phyloP scores from a whole-genome alignment of 306 rosid species.

The Pachyrhizus erosus region DNA sequence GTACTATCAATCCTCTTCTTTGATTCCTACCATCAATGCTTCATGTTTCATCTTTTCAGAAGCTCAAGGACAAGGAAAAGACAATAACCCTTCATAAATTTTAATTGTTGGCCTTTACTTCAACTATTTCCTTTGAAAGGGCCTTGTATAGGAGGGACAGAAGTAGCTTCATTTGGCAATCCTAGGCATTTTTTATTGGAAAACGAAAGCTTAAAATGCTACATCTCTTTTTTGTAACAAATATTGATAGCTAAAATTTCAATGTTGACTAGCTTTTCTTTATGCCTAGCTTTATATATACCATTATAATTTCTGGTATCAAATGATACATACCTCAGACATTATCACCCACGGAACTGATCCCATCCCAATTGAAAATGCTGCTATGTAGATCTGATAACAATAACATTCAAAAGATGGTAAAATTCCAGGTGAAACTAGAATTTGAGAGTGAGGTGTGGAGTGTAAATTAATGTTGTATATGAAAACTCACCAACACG shows the following conservation, averaged over 20 bases:
- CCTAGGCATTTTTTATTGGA: neutral
- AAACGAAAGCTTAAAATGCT: neutral
- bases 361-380: slow-evolving; percentile 80
- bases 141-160: neutral
- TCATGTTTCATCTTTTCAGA: too few relatives aligned
- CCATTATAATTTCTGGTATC: neutral
- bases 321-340: slow-evolving; percentile 74
- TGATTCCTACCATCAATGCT: too few relatives aligned
- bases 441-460: neutral
- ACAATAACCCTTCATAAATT: neutral
- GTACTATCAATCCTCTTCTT: too few relatives aligned
- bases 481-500: slow-evolving; percentile 64
- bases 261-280: neutral
- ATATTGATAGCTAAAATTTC: neutral
- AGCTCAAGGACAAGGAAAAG: neutral
- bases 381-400: slow-evolving; percentile 70
- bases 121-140: too few relatives aligned
- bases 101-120: neutral
- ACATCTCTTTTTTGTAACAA: neutral
- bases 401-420: neutral
- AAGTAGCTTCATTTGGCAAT: neutral
- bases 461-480: neutral
- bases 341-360: slow-evolving; percentile 90
- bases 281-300: too few relatives aligned
- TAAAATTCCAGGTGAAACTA: neutral